phyloP scores from a whole-genome alignment of 257 asterid species.

The Paraleonurus japonicus region DNA sequence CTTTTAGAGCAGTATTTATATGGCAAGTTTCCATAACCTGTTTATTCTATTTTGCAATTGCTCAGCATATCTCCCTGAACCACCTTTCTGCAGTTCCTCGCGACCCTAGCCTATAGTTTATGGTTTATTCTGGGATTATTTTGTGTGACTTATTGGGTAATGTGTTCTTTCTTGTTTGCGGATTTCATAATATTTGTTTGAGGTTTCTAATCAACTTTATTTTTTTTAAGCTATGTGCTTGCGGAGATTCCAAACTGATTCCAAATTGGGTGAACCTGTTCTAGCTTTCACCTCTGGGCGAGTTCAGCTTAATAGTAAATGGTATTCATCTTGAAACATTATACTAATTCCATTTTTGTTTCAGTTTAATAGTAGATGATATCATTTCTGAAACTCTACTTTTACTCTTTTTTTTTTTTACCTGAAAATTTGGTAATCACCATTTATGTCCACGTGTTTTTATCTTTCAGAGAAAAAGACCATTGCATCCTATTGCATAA shows the following conservation, averaged over 20 bases:
- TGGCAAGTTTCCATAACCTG: not conserved
- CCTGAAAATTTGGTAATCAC: slow-evolving; percentile 8
- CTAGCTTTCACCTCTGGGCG: slow-evolving; percentile 61
- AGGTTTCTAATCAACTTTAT: slow-evolving; percentile 27
- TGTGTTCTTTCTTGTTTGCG: not conserved
- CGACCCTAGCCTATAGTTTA: not conserved
- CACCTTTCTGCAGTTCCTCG: not conserved
- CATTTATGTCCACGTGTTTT: not conserved
- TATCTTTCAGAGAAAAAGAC: not conserved
- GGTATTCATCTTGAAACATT: slow-evolving; percentile 45
- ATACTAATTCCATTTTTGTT: not conserved
- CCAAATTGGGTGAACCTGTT: slow-evolving; percentile 67
- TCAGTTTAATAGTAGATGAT: slow-evolving; percentile 66
- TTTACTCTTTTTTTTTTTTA: not conserved
- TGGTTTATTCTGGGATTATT: slow-evolving; percentile 2
- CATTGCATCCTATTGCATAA: not conserved
- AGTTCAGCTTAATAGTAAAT: slow-evolving; percentile 77
- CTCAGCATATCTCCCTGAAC: slow-evolving; percentile 2
- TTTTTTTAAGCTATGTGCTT: slow-evolving; percentile 85
- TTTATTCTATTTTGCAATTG: not conserved
- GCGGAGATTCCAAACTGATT: slow-evolving; percentile 74
- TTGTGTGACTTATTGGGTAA: slow-evolving; percentile 6
- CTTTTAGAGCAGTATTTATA: slow-evolving; percentile 7
- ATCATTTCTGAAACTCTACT: slow-evolving; percentile 16
- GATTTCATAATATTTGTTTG: slow-evolving; percentile 17